phyloP scores from a whole-genome alignment of 2,329 filamentous ascomycete species.

The Remersonia thermophila region DNA sequence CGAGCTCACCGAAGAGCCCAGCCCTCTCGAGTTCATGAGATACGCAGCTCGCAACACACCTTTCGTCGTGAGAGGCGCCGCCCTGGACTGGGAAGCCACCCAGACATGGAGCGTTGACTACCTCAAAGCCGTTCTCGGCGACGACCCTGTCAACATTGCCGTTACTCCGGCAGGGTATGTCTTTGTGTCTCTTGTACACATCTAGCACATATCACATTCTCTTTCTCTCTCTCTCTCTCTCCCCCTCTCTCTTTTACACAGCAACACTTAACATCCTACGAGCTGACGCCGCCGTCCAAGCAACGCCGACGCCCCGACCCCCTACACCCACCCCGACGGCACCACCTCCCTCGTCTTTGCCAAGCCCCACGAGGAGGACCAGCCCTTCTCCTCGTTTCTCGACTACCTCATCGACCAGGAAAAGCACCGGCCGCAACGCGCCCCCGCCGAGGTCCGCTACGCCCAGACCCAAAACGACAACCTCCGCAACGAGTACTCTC shows the following conservation, averaged over 20 bases:
- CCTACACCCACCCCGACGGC: conserved; percentile 13
- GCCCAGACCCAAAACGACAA: conserved; percentile 60
- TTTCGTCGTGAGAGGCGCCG: conserved; percentile 56
- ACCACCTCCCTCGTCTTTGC: conserved; percentile 41
- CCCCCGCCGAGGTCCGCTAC: conserved; percentile 8
- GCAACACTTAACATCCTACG: too few species aligned
- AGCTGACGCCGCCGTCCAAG: too few species aligned
- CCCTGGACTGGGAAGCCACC: conserved; percentile 49
- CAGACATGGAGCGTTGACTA: conserved; percentile 50
- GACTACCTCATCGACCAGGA: conserved; percentile 49
- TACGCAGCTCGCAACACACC: conserved; percentile 63
- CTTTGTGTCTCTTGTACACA: too few species aligned
- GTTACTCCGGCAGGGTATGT: conserved; percentile 60
- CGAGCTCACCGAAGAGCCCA: conserved; percentile 52
- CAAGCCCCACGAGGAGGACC: conserved; percentile 57
- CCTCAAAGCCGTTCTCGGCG: conserved; percentile 41
- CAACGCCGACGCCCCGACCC: conserved; percentile 42
- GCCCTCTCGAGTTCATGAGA: conserved; percentile 68
- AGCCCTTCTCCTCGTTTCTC: conserved; percentile 51
- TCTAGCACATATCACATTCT: not conserved
- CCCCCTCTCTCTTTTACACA: not conserved
- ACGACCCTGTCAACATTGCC: conserved; percentile 57
- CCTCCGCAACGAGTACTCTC: conserved; percentile 56
- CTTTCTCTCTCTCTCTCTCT: not conserved
- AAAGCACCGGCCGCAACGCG: conserved; percentile 10